These are phyloP conservation scores for Bryoglossum gracile DNA, from an alignment of 495 filamentous ascomycete genomes.

Conservation along the genomic window DNA sequence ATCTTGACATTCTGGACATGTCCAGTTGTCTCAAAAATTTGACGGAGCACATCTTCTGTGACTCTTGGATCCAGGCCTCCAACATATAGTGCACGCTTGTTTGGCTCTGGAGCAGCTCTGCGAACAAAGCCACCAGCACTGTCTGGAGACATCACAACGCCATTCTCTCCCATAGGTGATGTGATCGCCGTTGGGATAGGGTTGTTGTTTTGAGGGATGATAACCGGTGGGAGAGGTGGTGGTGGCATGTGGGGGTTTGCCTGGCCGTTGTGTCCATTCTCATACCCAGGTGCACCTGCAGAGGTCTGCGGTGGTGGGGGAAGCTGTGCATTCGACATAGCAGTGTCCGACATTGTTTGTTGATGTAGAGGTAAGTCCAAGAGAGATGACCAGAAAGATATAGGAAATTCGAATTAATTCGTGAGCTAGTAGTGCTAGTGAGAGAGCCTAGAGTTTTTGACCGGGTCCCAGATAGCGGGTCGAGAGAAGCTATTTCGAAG, in stretches of 20 bases:
- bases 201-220: slow-evolving; percentile 95
- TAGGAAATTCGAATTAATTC: slow-evolving; percentile 7
- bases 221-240: slow-evolving; percentile 77
- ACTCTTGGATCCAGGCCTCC: slow-evolving; percentile 92
- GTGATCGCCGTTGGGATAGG: slow-evolving; percentile 91
- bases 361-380: too few species aligned
- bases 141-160: slow-evolving; percentile 72
- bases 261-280: slow-evolving; percentile 58
- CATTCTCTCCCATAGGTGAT: slow-evolving; percentile 65
- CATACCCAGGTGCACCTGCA: slow-evolving; percentile 62
- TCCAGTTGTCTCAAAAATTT: slow-evolving; percentile 98
- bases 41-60: slow-evolving; percentile 91
- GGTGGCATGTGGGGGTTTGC: slow-evolving; percentile 78
- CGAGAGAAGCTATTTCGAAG: too few species aligned
- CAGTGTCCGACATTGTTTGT: slow-evolving; percentile 67
- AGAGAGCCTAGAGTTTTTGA: slow-evolving; percentile 12
- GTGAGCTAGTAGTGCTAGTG: slow-evolving; percentile 6
- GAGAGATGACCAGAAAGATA: slow-evolving; percentile 24
- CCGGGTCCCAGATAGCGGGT: too few species aligned
- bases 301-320: slow-evolving; percentile 60
- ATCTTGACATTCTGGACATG: slow-evolving; percentile 99
- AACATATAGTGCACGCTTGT: slow-evolving; percentile 96
- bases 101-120: slow-evolving; percentile 92
- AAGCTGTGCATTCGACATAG: slow-evolving; percentile 48
- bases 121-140: slow-evolving; percentile 75